A percentile compares a stretch with the other conserved stretches of the same genome.
phyloP scores from a whole-genome alignment of 1,284 basidiomycete genomes.

The Xerocomus cyaneibrunnescens region DNA sequence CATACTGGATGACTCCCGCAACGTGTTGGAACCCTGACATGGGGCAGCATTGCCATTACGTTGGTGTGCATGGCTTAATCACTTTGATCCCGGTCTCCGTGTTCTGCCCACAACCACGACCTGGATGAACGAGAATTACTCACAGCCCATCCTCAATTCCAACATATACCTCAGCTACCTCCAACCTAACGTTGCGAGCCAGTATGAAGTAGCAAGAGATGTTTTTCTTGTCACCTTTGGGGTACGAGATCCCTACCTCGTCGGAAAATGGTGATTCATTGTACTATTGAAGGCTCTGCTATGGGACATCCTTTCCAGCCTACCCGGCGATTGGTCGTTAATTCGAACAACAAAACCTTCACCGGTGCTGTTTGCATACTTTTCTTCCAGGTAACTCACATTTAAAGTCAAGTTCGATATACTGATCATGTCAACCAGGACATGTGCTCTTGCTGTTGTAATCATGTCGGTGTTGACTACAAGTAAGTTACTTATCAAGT shows the following conservation, averaged over 20 bases:
- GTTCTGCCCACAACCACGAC: not conserved
- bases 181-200: constrained; percentile 14
- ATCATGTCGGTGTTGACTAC: constrained; percentile 20
- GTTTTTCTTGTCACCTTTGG: constrained; percentile 25
- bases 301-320: constrained; percentile 30
- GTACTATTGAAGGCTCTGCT: constrained; percentile 18
- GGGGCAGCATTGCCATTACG: not conserved
- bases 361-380: constrained; percentile 25
- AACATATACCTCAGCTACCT: constrained; percentile 31
- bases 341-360: constrained; percentile 16
- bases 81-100: not conserved
- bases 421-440: constrained; percentile 15
- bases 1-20: not conserved
- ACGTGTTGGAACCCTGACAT: not conserved
- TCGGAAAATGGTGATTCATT: constrained; percentile 6
- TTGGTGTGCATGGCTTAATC: not conserved
- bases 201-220: constrained; percentile 26
- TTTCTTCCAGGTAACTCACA: constrained; percentile 26
- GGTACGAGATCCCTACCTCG: constrained; percentile 5
- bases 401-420: not conserved
- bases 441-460: constrained; percentile 19
- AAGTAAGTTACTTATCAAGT: constrained; percentile 15
- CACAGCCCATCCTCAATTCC: constrained; percentile 22
- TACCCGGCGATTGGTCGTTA: constrained; percentile 20
- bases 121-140: constrained; percentile 8